phyloP scores from a whole-genome alignment of 2,329 filamentous ascomycete species.

The Bipolaris zeicola region DNA sequence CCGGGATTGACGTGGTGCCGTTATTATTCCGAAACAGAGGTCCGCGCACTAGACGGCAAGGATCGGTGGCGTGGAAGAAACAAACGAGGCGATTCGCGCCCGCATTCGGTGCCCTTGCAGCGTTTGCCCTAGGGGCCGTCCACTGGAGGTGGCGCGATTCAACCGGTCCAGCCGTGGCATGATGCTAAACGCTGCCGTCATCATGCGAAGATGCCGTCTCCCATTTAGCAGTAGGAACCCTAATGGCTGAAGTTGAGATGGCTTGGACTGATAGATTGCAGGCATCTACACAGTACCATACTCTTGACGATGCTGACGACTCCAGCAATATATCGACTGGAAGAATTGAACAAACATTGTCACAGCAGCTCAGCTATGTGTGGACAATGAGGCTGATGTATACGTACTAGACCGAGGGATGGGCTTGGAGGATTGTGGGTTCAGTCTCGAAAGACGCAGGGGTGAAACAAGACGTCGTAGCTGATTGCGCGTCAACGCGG shows the following conservation, averaged over 20 bases:
- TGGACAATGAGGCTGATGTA: slow-evolving; percentile 2
- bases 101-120: slow-evolving; percentile 19
- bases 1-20: slow-evolving; percentile 9
- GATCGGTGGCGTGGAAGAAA: slow-evolving; percentile 43
- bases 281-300: background rate
- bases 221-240: background rate
- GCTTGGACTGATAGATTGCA: background rate
- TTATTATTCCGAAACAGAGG: slow-evolving; percentile 35
- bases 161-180: slow-evolving; percentile 15
- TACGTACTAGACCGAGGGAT: slow-evolving; percentile 8
- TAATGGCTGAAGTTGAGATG: background rate
- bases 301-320: background rate
- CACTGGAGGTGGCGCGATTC: background rate
- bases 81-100: slow-evolving; percentile 25
- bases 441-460: slow-evolving; percentile 9
- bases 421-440: slow-evolving; percentile 5
- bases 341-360: background rate
- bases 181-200: background rate
- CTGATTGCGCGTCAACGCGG: slow-evolving; percentile 18
- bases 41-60: slow-evolving; percentile 28
- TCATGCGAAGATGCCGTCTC: background rate
- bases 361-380: background rate
- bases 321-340: slow-evolving; percentile 6
- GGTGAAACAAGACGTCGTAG: slow-evolving; percentile 18
- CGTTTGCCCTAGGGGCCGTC: slow-evolving; percentile 13